These are phyloP conservation scores for Erigeron canadensis DNA, from an alignment of 129 eudicot genomes.

Conservation along the genomic window DNA sequence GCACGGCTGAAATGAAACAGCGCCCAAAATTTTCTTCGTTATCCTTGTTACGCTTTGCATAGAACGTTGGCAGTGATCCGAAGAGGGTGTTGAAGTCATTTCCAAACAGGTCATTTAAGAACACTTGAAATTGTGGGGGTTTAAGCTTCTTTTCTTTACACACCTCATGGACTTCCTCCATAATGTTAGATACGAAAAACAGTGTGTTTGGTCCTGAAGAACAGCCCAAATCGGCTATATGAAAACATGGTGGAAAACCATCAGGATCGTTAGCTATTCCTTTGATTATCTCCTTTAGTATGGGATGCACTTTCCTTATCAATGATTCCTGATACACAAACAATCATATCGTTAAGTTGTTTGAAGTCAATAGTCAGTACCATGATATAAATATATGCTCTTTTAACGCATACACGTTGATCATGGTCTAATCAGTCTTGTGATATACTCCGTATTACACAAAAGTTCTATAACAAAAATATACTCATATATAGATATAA, in stretches of 20 bases:
- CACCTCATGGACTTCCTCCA: background rate
- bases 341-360: no score
- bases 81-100: constrained; percentile 5
- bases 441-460: no score
- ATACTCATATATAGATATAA: no score
- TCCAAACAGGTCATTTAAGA: background rate
- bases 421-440: no score
- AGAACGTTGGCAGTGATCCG: background rate
- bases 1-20: background rate
- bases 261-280: background rate
- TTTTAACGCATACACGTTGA: no score
- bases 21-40: background rate
- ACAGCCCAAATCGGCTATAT: constrained; percentile 9
- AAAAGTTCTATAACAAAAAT: no score
- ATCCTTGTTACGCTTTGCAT: background rate
- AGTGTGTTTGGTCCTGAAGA: constrained; percentile 12
- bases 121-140: constrained; percentile 7
- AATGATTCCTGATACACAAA: background rate
- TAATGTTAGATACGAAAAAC: background rate
- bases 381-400: background rate
- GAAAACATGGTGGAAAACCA: background rate
- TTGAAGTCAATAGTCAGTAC: background rate
- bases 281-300: background rate
- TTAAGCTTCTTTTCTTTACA: background rate
- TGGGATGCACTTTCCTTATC: background rate